Conservation (phyloP, 352 stramenopile species). For the Phytophthora tentaculata region DNA sequence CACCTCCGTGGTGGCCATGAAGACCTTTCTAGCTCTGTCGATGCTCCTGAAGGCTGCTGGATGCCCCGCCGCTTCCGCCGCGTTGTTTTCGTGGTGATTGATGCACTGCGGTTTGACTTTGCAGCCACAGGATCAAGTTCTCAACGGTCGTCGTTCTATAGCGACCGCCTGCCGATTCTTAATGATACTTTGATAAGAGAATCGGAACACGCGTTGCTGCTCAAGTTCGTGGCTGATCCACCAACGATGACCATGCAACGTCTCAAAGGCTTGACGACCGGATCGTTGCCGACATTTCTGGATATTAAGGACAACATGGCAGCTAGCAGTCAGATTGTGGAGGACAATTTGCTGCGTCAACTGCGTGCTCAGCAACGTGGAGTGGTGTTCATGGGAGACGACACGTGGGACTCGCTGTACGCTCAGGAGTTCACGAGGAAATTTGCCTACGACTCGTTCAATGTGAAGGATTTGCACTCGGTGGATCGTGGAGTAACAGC, state of each 20-base stretch:
- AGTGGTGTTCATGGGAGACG: slow-evolving; percentile 98
- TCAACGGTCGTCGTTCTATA: slow-evolving; percentile 61
- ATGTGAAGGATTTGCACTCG: slow-evolving; percentile 98
- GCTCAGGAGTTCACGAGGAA: slow-evolving; percentile 89
- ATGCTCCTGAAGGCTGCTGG: slow-evolving; percentile 55
- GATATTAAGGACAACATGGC: slow-evolving; percentile 96
- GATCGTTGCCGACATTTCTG: slow-evolving; percentile 97
- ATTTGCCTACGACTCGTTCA: slow-evolving; percentile 97
- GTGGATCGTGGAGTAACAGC: slow-evolving; percentile 94
- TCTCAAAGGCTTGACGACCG: slow-evolving; percentile 97
- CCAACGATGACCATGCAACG: slow-evolving; percentile 99
- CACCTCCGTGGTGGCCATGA: slow-evolving; percentile 21
- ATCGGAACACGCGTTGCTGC: slow-evolving; percentile 76
- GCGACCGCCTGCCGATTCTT: slow-evolving; percentile 87
- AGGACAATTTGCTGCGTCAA: slow-evolving; percentile 97
- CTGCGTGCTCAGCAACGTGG: slow-evolving; percentile 52
- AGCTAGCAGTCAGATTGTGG: slow-evolving; percentile 88
- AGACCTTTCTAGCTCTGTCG: background rate
- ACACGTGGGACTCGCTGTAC: slow-evolving; percentile 98
- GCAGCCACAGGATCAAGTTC: slow-evolving; percentile 36
- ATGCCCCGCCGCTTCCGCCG: slow-evolving; percentile 75
- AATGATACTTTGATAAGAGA: slow-evolving; percentile 60
- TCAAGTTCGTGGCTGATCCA: slow-evolving; percentile 96
- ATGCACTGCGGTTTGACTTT: slow-evolving; percentile 98
- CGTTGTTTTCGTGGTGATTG: slow-evolving; percentile 95